These are phyloP conservation scores for Globisporangium cederbergense DNA, from an alignment of 352 stramenopile genomes.

Conservation along the genomic window DNA sequence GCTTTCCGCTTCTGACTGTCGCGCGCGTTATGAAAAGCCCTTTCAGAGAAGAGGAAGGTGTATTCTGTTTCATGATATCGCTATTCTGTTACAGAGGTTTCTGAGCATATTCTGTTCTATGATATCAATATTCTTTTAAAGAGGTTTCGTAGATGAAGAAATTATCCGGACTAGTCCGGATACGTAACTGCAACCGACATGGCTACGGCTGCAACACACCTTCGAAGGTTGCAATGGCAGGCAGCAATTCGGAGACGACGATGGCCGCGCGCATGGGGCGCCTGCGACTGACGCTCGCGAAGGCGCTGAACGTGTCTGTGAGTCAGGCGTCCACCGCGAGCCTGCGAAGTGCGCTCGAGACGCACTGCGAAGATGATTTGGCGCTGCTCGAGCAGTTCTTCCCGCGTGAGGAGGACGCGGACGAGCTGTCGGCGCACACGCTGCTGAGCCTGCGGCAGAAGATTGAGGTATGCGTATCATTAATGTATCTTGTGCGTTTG, in stretches of 20 bases:
- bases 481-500: neutral
- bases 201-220: neutral
- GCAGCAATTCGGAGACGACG: neutral
- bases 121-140: too few relatives aligned
- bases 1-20: neutral
- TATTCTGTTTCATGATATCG: neutral
- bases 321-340: slow-evolving; percentile 42
- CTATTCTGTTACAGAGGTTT: too few relatives aligned
- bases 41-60: neutral
- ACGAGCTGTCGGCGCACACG: slow-evolving; percentile 40
- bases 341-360: slow-evolving; percentile 48
- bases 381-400: slow-evolving; percentile 55
- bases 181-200: neutral
- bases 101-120: too few relatives aligned
- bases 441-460: slow-evolving; percentile 50
- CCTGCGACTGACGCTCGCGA: slow-evolving; percentile 62
- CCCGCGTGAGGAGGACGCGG: slow-evolving; percentile 22
- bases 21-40: slow-evolving; percentile 5
- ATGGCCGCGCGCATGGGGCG: slow-evolving; percentile 30
- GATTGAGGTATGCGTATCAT: slow-evolving; percentile 27
- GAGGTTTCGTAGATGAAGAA: neutral
- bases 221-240: neutral
- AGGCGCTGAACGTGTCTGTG: slow-evolving; percentile 61
- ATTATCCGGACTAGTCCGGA: neutral
- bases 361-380: slow-evolving; percentile 42